phyloP scores from a whole-genome alignment of 2,329 filamentous ascomycete genomes.

The Cercospora beticola region DNA sequence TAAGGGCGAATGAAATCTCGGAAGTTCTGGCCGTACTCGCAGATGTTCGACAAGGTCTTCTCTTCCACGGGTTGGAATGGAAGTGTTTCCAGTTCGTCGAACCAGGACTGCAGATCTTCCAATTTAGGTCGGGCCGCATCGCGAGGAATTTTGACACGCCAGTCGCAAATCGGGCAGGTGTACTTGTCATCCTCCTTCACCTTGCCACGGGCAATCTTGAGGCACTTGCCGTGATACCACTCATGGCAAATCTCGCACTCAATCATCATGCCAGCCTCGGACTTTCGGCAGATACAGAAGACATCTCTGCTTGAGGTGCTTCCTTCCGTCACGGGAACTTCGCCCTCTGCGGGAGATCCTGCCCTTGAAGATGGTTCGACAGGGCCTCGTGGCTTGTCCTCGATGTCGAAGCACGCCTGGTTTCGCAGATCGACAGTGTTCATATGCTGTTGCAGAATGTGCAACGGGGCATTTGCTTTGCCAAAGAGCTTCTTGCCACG shows the following conservation, averaged over 20 bases:
- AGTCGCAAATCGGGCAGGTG: constrained; percentile 96
- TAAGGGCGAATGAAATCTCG: constrained; percentile 76
- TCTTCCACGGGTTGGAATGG: constrained; percentile 98
- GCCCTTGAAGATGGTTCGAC: constrained; percentile 90
- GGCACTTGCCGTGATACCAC: constrained; percentile 98
- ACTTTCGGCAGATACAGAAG: constrained; percentile 91
- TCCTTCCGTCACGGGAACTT: constrained; percentile 44
- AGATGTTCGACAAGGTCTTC: constrained; percentile 78
- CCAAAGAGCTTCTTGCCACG: constrained; percentile 97
- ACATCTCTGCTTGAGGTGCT: constrained; percentile 67
- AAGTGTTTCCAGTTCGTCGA: constrained; percentile 69
- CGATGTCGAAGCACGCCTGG: constrained; percentile 83
- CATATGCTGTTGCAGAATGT: constrained; percentile 93
- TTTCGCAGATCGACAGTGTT: constrained; percentile 90
- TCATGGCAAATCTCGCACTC: constrained; percentile 98
- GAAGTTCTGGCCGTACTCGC: constrained; percentile 80
- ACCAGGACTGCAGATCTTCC: constrained; percentile 81
- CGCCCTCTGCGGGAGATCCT: constrained; percentile 56
- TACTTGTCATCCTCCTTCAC: constrained; percentile 99
- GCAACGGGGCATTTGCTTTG: constrained; percentile 93
- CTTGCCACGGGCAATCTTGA: constrained; percentile 96
- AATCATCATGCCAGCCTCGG: constrained; percentile 98
- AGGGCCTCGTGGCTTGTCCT: constrained; percentile 83
- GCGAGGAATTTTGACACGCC: constrained; percentile 92
- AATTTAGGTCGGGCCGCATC: constrained; percentile 94